Evolutionary conservation across 2,329 filamentous ascomycete species (phyloP), one percentile per base, ranked within the genome.

Genomic region (Aspergillus thermomutatus): DNA sequence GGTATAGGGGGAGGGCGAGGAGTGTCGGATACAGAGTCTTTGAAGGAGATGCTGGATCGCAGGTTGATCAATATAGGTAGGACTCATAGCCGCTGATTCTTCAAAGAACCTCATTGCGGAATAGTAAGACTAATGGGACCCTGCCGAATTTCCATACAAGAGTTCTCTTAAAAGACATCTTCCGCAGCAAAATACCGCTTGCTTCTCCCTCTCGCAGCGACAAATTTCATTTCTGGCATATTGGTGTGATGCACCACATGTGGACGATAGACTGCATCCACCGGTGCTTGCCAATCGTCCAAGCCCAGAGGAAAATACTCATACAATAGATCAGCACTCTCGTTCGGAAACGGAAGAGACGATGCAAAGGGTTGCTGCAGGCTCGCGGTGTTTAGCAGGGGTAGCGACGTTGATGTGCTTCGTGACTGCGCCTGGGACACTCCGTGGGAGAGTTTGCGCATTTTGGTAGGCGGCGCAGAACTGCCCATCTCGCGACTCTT

Each of bases 291-390:
- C 87, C 84, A 97, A 69, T 97, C 92, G 71, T 97, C 92, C 57
- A 96, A 77, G 50, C 89, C 92, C 17, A 97, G 80, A 0, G 92
- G 92, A 62, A 97, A 97, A 70, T 97, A 97, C 75, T 97, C 92
- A 70, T 97, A 97, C 19, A 97, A 78, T 62, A 92, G 79, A 73
- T 97, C 92, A 0, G 87, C 87, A 64, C 88, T 88, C 65, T 96
- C 91, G 40, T 70, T 73, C n/a, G 72, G 67, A 51, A 73, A 74
- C 4, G 74, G 68, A 21, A 77, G 66, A 21, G 62, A 87, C 76
- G 34, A 89, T 82, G 69, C 88, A 87, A 69, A 84, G 82, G 69
- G 64, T 51, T 73, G 71, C 27, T 70, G 71, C 46, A 74, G 52
- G 51, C 69, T 69, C 17, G 70, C 64, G 40, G 63, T 66, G 48